Base-by-base conservation (phyloP, 306 rosid species). In the Rubus idaeus region DNA sequence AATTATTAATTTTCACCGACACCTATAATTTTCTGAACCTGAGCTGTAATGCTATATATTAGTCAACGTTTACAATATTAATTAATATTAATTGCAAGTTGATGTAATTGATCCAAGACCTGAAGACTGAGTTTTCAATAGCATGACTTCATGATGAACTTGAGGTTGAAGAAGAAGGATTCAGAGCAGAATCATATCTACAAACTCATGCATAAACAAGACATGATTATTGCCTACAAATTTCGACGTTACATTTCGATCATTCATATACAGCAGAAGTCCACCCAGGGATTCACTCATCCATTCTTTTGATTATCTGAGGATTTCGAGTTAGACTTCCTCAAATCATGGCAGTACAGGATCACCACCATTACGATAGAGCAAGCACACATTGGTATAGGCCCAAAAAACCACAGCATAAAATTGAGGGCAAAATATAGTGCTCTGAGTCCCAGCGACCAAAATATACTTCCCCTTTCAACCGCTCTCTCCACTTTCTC, bases 371-470 rank as follows among this genome's bases (percentile, higher is more conserved):
- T 82, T 30, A 65, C 41, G 10, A 88, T 18, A 10, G 92, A 90
- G 68, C 84, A 85, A 81, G 73, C 56, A 57, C 88, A 83, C 96
- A 89, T 84, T 5, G 98, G 93, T 35, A 93, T 85, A 21, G 98
- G 94, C 37, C 96, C 98, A 71, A 89, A 90, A 77, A 93, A 88
- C 98, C 94, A 90, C 8, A 89, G 85, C 42, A 93, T 41, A 68
- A 90, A 77, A 71, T 83, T 57, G 12, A 93, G 93, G 47, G 98
- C 96, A 60, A 86, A 82, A 78, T 89, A 90, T 12, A 89, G 82
- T 1, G 98, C 89, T 70, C 96, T 56, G 74, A 90, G 93, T 41
- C 98, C 98, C 6, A 90, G 82, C 61, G 88, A 84, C 98, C 98
- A 93, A 71, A 88, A 88, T 67, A 89, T 90, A 44, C 91, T 81